Percentiles rank a stretch among this genome's conserved stretches.
phyloP scores from a whole-genome alignment of 129 eudicot species.

The Tagetes patula region DNA sequence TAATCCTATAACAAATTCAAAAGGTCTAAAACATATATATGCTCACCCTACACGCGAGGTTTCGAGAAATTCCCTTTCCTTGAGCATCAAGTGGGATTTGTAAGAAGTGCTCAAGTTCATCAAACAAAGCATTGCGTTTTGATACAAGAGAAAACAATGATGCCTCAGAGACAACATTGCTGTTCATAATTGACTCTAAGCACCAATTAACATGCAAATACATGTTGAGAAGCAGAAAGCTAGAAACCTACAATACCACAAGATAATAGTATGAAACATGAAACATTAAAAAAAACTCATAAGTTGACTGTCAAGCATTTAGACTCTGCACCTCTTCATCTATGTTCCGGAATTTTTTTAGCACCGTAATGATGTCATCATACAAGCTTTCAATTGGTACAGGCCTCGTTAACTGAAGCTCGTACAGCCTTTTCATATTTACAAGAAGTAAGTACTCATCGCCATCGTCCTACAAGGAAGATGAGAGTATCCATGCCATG shows the following conservation, averaged over 20 bases:
- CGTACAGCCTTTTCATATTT: conserved; percentile 85
- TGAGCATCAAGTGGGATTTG: conserved; percentile 43
- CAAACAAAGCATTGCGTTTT: conserved; percentile 65
- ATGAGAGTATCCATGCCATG: conserved; percentile 21
- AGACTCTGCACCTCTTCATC: conserved; percentile 69
- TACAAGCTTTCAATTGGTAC: conserved; percentile 72
- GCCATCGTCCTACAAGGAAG: conserved; percentile 73
- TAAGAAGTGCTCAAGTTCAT: conserved; percentile 59
- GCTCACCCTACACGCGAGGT: conserved; percentile 73
- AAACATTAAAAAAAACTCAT: not conserved
- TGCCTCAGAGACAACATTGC: conserved; percentile 59
- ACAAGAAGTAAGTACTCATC: conserved; percentile 94
- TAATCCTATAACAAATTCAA: not conserved
- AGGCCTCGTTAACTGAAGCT: conserved; percentile 66
- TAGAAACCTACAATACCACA: conserved; percentile 54
- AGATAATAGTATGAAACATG: not conserved
- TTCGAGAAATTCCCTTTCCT: conserved; percentile 51
- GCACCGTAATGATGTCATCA: conserved; percentile 55
- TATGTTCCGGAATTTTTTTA: conserved; percentile 55
- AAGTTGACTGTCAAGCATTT: conserved; percentile 13
- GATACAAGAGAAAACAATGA: conserved; percentile 60
- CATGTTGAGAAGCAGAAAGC: conserved; percentile 93
- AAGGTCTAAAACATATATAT: conserved; percentile 14
- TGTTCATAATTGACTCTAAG: conserved; percentile 55
- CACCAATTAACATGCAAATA: conserved; percentile 83